Conservation (phyloP, 768 basidiomycete species). For the Trametes cinnabarina region DNA sequence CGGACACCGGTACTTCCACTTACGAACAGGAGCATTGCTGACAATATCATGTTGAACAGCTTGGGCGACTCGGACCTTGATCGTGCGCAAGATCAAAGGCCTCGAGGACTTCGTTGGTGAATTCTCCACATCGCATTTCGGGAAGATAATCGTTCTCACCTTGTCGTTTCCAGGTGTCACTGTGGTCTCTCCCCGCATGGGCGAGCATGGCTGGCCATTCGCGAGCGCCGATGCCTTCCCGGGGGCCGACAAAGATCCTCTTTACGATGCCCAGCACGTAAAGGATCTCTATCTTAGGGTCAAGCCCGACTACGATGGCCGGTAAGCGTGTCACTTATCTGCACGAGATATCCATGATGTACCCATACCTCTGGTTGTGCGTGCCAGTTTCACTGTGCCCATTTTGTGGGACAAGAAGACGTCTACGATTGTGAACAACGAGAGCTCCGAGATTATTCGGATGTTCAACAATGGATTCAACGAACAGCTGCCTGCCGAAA, state of each 20-base stretch:
- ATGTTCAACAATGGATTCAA: conserved; percentile 89
- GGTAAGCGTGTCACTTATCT: too few species aligned
- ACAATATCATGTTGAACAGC: conserved; percentile 41
- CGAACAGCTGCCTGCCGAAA: conserved; percentile 60
- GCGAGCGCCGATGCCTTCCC: conserved; percentile 65
- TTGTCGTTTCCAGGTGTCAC: conserved; percentile 55
- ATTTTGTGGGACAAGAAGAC: conserved; percentile 91
- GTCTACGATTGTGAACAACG: conserved; percentile 91
- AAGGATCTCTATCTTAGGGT: conserved; percentile 84
- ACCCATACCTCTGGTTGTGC: too few species aligned
- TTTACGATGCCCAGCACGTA: conserved; percentile 67
- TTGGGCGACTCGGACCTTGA: conserved; percentile 92
- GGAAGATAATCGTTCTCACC: too few species aligned
- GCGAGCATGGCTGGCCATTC: conserved; percentile 84
- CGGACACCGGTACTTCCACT: too few species aligned
- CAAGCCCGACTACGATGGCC: conserved; percentile 67
- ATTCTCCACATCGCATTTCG: too few species aligned
- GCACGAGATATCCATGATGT: too few species aligned
- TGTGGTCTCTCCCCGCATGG: conserved; percentile 85
- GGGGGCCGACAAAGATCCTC: conserved; percentile 71
- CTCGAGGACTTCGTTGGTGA: conserved; percentile 79
- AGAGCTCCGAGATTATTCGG: conserved; percentile 92
- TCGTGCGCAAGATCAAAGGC: conserved; percentile 88
- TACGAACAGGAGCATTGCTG: neutral
- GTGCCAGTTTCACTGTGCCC: conserved; percentile 74